Evolutionary conservation across 305 asterid genomes (phyloP), one percentile per base, ranked within the genome.

Genomic region (Fraxinus dipetala): DNA sequence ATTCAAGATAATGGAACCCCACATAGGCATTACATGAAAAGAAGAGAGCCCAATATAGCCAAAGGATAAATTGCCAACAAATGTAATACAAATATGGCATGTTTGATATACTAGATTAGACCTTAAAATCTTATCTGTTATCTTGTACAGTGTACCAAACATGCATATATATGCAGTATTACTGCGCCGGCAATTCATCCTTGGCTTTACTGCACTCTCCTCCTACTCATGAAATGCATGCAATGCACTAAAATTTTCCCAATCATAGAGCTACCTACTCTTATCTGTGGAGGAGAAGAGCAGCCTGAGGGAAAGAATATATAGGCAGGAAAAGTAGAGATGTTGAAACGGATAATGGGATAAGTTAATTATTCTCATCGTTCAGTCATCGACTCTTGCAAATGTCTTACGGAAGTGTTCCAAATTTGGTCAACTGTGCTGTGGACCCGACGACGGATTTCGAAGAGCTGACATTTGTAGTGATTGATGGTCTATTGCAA

Each of bases 11-110:
- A 16, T 48, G 18, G 59, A 14, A 48, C 20, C 61, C 4, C 61
- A 51, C 22, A 16, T 51, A 16, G 22, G 73, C 36, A 65, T 81
- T 78, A 48, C 87, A 82, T 78, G 87, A 85, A 78, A 75, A 76
- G 87, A 81, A 43, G 84, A 77, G 85, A 85, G 83, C 85, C 83
- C 87, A 82, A 81, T 61, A 8, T 85, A 85, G 87, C 87, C 87
- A 13, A 81, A 72, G 79, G 10, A 84, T 70, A 78, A 85, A 81
- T 59, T 79, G 87, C 85, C 87, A 80, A 72, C 65, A 51, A 76
- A 76, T 20, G 32, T 6, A 13, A 36, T 24, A 20, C 72, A 16
- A 1, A 80, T 26, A 65, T 26, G 34, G 7, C 38, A 67, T 26
- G 18, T 67, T 67, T 28, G 36, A 10, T 67, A 26, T 67, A 67